Base-by-base conservation (phyloP, 805 yeast genomes). In the Zygoascus biomembranicola region DNA sequence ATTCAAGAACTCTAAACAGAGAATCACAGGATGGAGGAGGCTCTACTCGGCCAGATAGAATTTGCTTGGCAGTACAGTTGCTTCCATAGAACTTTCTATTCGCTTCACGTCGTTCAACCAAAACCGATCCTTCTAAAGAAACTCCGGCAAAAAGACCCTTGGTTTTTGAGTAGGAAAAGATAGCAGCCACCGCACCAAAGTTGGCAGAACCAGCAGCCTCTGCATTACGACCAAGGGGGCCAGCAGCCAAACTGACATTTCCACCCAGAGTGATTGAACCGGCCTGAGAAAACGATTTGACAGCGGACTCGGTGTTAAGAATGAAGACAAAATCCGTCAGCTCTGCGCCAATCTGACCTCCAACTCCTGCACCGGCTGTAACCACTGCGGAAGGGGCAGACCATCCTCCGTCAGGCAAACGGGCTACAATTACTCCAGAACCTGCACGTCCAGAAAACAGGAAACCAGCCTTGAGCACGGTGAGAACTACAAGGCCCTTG, bases 321-420 rank as follows among this genome's bases (percentile, higher is more conserved):
- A 94, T 90, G 67, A 92, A 92, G 31, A 92, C 97, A 66, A 92
- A 92, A 73, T 92, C 98, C 1, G 99, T 92, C 63, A 92, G 74
- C 68, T 92, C 99, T 8, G 96, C 90, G 43, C 99, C 99, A 59
- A 94, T 80, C 73, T 90, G 95, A 45, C 99, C 99, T 55, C 99
- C 99, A 6, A 94, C 97, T 64, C 99, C 98, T 3, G 97, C 98
- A 62, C 98, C 99, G 2, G 96, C 98, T 20, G 97, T 87, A 51
- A 82, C 84, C 59, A 94, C 85, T 9, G 97, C 99, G 1, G 95
- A 84, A 1, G 99, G 99, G 2, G 97, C 95, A 13, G 97, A 90
- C 99, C 99, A 92, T 0, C 86, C 71, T 0, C 97, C 98, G 69
- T 94, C 98, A 1, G 95, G 95, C 49, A 94, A 76, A 55, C 97